These are phyloP conservation scores for Globisporangium canariense DNA, from an alignment of 352 stramenopile species.

Conservation along the genomic window DNA sequence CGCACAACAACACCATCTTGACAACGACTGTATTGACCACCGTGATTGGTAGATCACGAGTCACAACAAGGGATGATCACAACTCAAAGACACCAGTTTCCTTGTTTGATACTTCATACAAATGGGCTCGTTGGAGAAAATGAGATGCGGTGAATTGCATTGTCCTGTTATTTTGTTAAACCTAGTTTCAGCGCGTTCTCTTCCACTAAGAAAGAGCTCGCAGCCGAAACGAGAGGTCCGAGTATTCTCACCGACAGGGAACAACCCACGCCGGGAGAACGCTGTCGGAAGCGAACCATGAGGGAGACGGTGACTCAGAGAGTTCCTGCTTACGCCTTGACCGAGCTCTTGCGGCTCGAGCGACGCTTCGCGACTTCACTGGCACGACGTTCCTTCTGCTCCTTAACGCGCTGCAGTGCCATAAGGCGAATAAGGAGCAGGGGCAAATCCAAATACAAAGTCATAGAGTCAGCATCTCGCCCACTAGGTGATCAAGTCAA, in stretches of 20 bases:
- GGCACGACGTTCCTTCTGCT: slow-evolving; percentile 97
- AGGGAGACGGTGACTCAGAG: slow-evolving; percentile 13
- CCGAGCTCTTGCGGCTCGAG: slow-evolving; percentile 94
- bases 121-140: neutral
- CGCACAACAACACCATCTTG: too few relatives aligned
- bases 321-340: slow-evolving; percentile 78
- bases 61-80: too few relatives aligned
- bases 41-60: too few relatives aligned
- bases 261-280: slow-evolving; percentile 8
- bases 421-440: slow-evolving; percentile 93
- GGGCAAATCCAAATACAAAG: slow-evolving; percentile 37
- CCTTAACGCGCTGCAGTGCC: slow-evolving; percentile 96
- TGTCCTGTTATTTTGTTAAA: slow-evolving; percentile 30
- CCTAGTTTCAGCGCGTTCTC: slow-evolving; percentile 15
- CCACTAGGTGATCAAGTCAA: neutral
- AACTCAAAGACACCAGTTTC: neutral
- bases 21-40: too few relatives aligned
- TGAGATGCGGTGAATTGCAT: slow-evolving; percentile 21
- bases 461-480: slow-evolving; percentile 34
- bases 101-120: neutral
- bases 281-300: slow-evolving; percentile 7
- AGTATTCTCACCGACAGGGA: neutral
- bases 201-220: neutral
- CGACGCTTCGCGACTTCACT: slow-evolving; percentile 98
- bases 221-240: slow-evolving; percentile 10